Base-by-base conservation (phyloP, 2,329 filamentous ascomycete species). In the Colletotrichum aenigma region DNA sequence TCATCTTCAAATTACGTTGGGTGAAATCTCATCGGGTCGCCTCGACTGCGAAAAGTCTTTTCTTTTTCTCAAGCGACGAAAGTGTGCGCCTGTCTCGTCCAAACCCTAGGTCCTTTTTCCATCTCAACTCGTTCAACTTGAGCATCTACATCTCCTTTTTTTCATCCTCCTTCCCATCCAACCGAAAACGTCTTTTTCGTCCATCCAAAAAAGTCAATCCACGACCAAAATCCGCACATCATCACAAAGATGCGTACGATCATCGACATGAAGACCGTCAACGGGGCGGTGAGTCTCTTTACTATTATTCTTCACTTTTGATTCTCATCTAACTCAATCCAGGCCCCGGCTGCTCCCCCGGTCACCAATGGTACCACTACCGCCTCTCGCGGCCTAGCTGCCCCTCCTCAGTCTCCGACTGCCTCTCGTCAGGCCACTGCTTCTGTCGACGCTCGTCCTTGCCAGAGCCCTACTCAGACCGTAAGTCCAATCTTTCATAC, bases 341-440 rank as follows among this genome's bases (percentile, higher is more conserved):
- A 52, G 43, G 43, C n/a, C 10, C n/a, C 43, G n/a, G 43, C 38
- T n/a, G 18, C 38, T 43, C 18, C 38, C 9, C 38, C 36, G 36
- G 16, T 18, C 36, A 38, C 36, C 36, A 38, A 38, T 38, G 15
- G 36, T 18, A 38, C 36, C 36, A 38, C 4, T 38, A 18, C 36
- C 36, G 3, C 36, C 36, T 38, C 7, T 38, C 36, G 36, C 36
- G 7, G 36, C 16, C 7, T 38, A 1, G 36, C 36, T 38, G 36
- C 1, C 15, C 0, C 34, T 36, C 0, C 15, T 0, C 36, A 18
- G 36, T 0, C 36, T 38, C 0, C 15, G 36, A 38, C 7, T 18
- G 36, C 36, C 38, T n/a, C 18, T 43, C 38, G 18, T 12, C 38
- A 43, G 38, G 38, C 9, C 18, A n/a, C 18, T 12, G 38, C 0